Evolutionary conservation across 495 filamentous ascomycete species (phyloP).

Genomic region (Amphirosellinia nigrospora): DNA sequence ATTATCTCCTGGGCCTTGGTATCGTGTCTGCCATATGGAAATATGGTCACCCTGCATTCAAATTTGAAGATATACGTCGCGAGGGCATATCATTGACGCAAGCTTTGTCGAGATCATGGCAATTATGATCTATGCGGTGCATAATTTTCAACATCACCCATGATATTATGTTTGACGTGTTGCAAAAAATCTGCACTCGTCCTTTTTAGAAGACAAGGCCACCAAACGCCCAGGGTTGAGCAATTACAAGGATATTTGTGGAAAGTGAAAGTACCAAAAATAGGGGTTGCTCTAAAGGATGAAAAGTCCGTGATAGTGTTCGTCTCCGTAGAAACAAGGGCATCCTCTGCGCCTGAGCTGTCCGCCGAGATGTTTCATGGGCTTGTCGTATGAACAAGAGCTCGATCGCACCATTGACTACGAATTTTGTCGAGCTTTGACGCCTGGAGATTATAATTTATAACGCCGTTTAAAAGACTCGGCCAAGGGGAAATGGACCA

Average conservation of each 20-base stretch:
- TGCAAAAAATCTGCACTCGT: conserved; percentile 6
- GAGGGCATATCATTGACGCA: not conserved
- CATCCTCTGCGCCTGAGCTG: not conserved
- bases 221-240: conserved; percentile 16
- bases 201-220: not conserved
- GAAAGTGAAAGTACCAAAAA: conserved; percentile 17
- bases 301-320: not conserved
- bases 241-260: conserved; percentile 18
- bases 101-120: not conserved
- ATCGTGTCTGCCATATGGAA: conserved; percentile 8
- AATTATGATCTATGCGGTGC: conserved; percentile 5
- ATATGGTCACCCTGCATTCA: not conserved
- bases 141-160: not conserved
- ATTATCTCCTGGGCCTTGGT: conserved; percentile 4
- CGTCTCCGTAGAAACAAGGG: not conserved
- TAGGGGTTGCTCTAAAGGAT: conserved; percentile 4
- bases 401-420: not conserved
- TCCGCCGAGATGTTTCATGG: not conserved
- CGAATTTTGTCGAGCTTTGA: not conserved
- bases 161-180: conserved; percentile 10
- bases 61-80: not conserved
- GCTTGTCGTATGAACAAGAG: not conserved
- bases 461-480: not conserved
- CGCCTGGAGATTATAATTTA: not conserved
- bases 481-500: not conserved